phyloP scores from a whole-genome alignment of 208 protist species.

The Wallacemonas rigidus region DNA sequence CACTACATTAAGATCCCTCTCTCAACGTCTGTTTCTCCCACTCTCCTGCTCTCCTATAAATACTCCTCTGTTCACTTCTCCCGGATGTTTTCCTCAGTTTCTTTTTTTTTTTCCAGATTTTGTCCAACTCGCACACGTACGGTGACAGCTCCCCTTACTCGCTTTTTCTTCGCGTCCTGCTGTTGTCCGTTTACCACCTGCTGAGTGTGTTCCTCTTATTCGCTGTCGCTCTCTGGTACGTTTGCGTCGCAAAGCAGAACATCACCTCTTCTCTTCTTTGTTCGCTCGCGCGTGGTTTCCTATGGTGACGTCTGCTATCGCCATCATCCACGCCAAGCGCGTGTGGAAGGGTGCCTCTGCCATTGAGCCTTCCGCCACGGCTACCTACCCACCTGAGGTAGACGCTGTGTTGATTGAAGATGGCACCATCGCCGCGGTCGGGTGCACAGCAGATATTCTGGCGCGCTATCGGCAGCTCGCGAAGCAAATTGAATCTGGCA shows the following conservation, averaged over 20 bases:
- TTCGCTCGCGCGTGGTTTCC: not conserved
- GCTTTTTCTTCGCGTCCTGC: too few relatives aligned
- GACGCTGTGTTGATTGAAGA: constrained; percentile 47
- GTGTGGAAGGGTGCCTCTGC: constrained; percentile 46
- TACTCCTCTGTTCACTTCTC: too few relatives aligned
- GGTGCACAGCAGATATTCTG: constrained; percentile 33
- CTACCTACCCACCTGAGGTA: constrained; percentile 31
- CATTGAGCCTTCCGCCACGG: constrained; percentile 16
- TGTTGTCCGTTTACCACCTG: too few relatives aligned
- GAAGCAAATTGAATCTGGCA: not conserved
- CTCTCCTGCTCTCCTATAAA: too few relatives aligned
- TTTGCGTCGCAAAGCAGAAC: not conserved
- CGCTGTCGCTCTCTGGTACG: not conserved
- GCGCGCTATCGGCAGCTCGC: constrained; percentile 23
- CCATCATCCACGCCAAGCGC: constrained; percentile 50
- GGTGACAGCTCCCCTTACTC: too few relatives aligned
- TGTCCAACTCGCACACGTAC: too few relatives aligned
- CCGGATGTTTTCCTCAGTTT: too few relatives aligned
- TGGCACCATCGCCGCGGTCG: constrained; percentile 41
- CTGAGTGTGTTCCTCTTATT: too few relatives aligned
- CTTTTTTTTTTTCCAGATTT: too few relatives aligned
- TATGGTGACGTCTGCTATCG: constrained; percentile 38
- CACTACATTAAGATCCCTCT: too few relatives aligned
- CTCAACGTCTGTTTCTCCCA: too few relatives aligned
- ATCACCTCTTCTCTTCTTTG: not conserved